Evolutionary conservation across 345 rosid genomes (phyloP).

Genomic region (Aurinia saxatilis): DNA sequence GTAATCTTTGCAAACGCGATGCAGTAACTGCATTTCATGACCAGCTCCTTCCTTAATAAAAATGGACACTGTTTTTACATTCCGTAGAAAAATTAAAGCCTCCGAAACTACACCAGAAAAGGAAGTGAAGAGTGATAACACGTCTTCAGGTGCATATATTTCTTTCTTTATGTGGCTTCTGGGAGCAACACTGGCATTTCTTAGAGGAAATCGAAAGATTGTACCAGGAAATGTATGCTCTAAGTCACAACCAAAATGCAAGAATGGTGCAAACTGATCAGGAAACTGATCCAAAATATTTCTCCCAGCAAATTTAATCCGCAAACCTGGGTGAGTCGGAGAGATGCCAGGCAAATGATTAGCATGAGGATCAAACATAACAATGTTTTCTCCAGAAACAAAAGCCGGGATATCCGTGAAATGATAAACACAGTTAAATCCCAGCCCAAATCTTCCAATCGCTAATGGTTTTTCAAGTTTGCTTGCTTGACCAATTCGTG

Average conservation of each 20-base stretch:
- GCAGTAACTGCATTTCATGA: slow-evolving; percentile 69
- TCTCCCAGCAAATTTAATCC: slow-evolving; percentile 82
- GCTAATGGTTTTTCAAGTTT: slow-evolving; percentile 94
- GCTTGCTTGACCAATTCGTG: slow-evolving; percentile 98
- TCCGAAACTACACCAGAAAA: slow-evolving; percentile 75
- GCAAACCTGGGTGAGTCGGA: slow-evolving; percentile 95
- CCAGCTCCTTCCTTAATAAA: slow-evolving; percentile 80
- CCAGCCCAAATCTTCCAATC: slow-evolving; percentile 93
- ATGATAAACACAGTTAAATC: slow-evolving; percentile 97
- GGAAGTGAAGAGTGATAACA: slow-evolving; percentile 70
- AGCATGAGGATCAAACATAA: slow-evolving; percentile 99
- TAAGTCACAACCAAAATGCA: slow-evolving; percentile 93
- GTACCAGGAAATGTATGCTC: slow-evolving; percentile 80
- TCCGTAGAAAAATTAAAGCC: slow-evolving; percentile 71
- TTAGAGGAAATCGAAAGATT: slow-evolving; percentile 91
- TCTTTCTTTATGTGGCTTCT: slow-evolving; percentile 88
- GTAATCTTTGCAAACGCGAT: slow-evolving; percentile 57
- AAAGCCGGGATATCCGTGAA: slow-evolving; percentile 88
- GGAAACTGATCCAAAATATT: slow-evolving; percentile 92
- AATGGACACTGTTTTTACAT: slow-evolving; percentile 67
- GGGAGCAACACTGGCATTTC: slow-evolving; percentile 59
- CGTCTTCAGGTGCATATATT: slow-evolving; percentile 77
- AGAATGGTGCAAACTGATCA: slow-evolving; percentile 88
- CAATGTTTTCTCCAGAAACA: slow-evolving; percentile 95
- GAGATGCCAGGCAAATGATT: slow-evolving; percentile 85